phyloP scores from a whole-genome alignment of 2,329 filamentous ascomycete genomes.

The Cordyceps farinosa region DNA sequence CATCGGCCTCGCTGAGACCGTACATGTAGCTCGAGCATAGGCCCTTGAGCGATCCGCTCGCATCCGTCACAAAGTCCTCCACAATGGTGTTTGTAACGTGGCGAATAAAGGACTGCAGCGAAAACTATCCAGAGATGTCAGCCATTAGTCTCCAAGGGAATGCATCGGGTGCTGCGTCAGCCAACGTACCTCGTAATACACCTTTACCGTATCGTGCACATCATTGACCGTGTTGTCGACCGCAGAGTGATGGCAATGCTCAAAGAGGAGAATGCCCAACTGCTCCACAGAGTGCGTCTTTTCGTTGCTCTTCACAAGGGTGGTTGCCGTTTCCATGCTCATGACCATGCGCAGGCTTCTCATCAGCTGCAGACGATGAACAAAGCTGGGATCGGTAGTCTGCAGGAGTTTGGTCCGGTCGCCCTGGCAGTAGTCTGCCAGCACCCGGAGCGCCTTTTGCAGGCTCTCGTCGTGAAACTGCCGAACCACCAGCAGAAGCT shows the following conservation, averaged over 20 bases:
- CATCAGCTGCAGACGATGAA: slow-evolving; percentile 22
- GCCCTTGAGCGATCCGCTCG: slow-evolving; percentile 21
- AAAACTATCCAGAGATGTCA: slow-evolving; percentile 9
- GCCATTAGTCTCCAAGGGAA: not conserved
- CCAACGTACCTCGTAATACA: slow-evolving; percentile 34
- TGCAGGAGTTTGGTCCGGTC: slow-evolving; percentile 22
- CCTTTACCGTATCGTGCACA: slow-evolving; percentile 35
- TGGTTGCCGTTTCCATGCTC: not conserved
- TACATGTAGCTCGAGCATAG: not conserved
- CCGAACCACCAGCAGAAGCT: slow-evolving; percentile 17
- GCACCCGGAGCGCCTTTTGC: slow-evolving; percentile 11
- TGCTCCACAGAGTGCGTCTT: not conserved
- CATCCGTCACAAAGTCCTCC: slow-evolving; percentile 25
- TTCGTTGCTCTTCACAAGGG: not conserved
- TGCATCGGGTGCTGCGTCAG: not conserved
- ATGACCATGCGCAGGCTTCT: slow-evolving; percentile 23
- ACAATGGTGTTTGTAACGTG: slow-evolving; percentile 25
- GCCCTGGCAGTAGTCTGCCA: slow-evolving; percentile 13
- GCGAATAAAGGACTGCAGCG: slow-evolving; percentile 26
- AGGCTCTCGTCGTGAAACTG: slow-evolving; percentile 8
- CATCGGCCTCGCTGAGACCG: not conserved
- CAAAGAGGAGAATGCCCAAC: slow-evolving; percentile 11
- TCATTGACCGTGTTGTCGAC: slow-evolving; percentile 30
- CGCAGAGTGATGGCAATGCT: slow-evolving; percentile 17
- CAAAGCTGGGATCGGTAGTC: slow-evolving; percentile 26